Percentiles rank a stretch among this genome's conserved stretches.
Evolutionary conservation across 2,329 filamentous ascomycete genomes (phyloP).

Genomic region (Calonectria crousiana): DNA sequence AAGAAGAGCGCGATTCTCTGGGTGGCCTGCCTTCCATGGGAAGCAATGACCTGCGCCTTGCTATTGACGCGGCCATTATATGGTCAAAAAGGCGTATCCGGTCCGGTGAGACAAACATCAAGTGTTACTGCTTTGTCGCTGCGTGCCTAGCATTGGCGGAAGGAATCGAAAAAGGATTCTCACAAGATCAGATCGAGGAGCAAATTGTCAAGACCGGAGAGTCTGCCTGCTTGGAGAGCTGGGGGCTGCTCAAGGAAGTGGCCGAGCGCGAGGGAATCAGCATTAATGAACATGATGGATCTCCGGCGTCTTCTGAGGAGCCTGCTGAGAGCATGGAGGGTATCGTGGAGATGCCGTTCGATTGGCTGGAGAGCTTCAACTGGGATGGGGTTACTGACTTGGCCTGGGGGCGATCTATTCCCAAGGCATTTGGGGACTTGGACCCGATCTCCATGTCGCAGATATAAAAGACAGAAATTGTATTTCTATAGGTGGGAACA

Average conservation of each 20-base stretch:
- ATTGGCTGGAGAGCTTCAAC: conserved; percentile 42
- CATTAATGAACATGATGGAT: conserved; percentile 23
- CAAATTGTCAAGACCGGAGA: conserved; percentile 42
- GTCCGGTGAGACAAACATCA: conserved; percentile 59
- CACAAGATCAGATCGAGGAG: conserved; percentile 47
- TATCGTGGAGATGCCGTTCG: conserved; percentile 41
- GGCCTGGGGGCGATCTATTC: conserved; percentile 26
- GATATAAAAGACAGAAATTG: neutral
- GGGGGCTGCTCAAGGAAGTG: conserved; percentile 49
- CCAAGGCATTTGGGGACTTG: conserved; percentile 12
- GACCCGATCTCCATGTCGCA: conserved; percentile 13
- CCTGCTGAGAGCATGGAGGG: conserved; percentile 35
- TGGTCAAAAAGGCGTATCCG: conserved; percentile 52
- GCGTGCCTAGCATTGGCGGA: conserved; percentile 50
- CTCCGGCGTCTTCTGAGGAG: conserved; percentile 14
- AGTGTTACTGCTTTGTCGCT: conserved; percentile 53
- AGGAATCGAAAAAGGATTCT: conserved; percentile 46
- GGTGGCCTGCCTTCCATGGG: conserved; percentile 46
- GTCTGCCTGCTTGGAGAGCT: conserved; percentile 43
- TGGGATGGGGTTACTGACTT: conserved; percentile 39
- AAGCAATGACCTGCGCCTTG: conserved; percentile 47
- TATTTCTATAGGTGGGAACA: neutral
- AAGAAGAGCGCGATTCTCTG: conserved; percentile 53
- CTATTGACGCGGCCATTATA: conserved; percentile 42
- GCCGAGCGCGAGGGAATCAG: conserved; percentile 44